Evolutionary conservation across 1,139 yeast genomes (phyloP), one percentile per base, ranked within the genome.

Genomic region (Candida pseudoviswanathii): DNA sequence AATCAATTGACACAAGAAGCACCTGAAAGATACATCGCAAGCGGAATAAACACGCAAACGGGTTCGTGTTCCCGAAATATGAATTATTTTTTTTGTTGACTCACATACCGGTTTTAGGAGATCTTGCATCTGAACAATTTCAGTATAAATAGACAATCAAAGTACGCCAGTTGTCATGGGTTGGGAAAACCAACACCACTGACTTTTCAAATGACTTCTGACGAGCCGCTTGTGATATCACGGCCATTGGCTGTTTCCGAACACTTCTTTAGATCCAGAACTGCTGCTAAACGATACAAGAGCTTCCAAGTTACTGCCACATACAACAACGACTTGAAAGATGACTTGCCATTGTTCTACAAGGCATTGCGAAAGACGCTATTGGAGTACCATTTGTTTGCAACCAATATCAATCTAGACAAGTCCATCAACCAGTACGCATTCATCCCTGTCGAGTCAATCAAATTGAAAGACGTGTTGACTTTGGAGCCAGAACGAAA

Each of bases 301-400:
- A 68, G 66, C 49, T 75, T 75, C 54, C 71, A 65, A 47, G 65
- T 73, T 5, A 66, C 73, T 4, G 74, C 70, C 4, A 65, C 68
- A 0, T 73, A 71, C 51, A 63, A 70, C 6, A 58, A 59, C 10
- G 52, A 55, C 8, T 48, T 74, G n/a, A 47, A 54, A 2, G 21
- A 30, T 1, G 52, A 58, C 22, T 44, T 54, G 5, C 52, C 47
- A 1, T 49, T 62, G 7, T 44, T 73, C 4, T 63, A 53, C 43
- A 54, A 51, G n/a, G 76, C 73, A 3, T 59, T 74, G 36, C 58
- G 77, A 27, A 64, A 65, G 46, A 56, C 72, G 0, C 45, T 75
- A 1, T 50, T 73, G 6, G 75, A 74, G 39, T 68, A 73, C 51
- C 75, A 65, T 39, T 58, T 73, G 42, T 58, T 73, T 34, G 58